These are phyloP conservation scores for Phlyctochytrium arcticum DNA, from an alignment of 192 early-diverging fungal species.

Conservation along the genomic window DNA sequence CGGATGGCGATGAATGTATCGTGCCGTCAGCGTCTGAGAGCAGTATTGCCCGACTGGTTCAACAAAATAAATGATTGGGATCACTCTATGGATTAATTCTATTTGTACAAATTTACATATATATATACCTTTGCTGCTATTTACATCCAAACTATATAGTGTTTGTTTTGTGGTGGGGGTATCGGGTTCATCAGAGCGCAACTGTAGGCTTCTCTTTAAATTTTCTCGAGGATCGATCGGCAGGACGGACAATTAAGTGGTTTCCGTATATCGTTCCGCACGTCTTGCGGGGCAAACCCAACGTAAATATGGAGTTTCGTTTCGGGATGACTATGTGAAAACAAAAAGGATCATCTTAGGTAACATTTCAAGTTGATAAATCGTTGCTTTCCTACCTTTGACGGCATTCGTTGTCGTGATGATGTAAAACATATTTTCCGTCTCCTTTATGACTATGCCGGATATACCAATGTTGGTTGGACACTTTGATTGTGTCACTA, in stretches of 20 bases:
- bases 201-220: constrained; percentile 64
- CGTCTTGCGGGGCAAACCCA: constrained; percentile 39
- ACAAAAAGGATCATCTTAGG: background rate
- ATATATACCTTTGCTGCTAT: too few relatives aligned
- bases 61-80: too few relatives aligned
- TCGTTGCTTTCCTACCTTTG: constrained; percentile 52
- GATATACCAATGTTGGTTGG: constrained; percentile 70
- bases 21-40: background rate
- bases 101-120: too few relatives aligned
- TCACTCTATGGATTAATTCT: too few relatives aligned
- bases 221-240: constrained; percentile 70
- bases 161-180: too few relatives aligned
- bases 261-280: constrained; percentile 68
- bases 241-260: constrained; percentile 68
- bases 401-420: constrained; percentile 63
- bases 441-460: constrained; percentile 86
- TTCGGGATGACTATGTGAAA: constrained; percentile 64
- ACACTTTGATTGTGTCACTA: constrained; percentile 70
- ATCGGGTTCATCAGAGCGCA: constrained; percentile 40
- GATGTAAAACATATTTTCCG: constrained; percentile 79
- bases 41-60: background rate
- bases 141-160: too few relatives aligned
- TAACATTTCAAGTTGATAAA: constrained; percentile 14
- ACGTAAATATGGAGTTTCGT: constrained; percentile 40
- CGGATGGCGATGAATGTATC: background rate